These are phyloP conservation scores for Suillus discolor DNA, from an alignment of 768 basidiomycete genomes.

Conservation along the genomic window DNA sequence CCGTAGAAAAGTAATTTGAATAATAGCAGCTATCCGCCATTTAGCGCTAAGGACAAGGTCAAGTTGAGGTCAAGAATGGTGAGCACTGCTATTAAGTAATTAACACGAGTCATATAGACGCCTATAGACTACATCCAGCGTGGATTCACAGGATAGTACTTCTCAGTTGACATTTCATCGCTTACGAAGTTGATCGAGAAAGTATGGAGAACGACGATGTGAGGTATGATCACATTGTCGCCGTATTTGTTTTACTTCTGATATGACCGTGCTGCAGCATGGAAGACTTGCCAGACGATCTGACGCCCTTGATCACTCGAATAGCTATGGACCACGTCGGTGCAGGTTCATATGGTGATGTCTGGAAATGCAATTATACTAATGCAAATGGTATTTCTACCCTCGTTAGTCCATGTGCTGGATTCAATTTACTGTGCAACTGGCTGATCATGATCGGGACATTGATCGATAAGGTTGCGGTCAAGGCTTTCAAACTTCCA, in stretches of 20 bases:
- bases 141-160: too few species aligned
- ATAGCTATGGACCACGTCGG: not conserved
- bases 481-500: not conserved
- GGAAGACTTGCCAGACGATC: not conserved
- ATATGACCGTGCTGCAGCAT: not conserved
- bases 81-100: too few species aligned
- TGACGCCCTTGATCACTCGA: not conserved
- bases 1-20: too few species aligned
- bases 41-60: too few species aligned
- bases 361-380: not conserved
- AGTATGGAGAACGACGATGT: not conserved
- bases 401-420: not conserved
- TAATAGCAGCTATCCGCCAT: too few species aligned
- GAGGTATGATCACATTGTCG: not conserved
- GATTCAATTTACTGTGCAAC: not conserved
- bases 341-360: not conserved
- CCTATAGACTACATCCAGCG: too few species aligned
- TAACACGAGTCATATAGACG: too few species aligned
- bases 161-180: too few species aligned
- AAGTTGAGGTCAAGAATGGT: too few species aligned
- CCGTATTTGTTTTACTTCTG: not conserved
- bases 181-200: not conserved
- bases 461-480: not conserved
- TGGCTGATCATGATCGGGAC: not conserved
- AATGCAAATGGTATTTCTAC: not conserved